Percentiles rank a stretch among this genome's conserved stretches.
Evolutionary conservation across 345 rosid genomes (phyloP).

Genomic region (Gossypium ekmanianum): DNA sequence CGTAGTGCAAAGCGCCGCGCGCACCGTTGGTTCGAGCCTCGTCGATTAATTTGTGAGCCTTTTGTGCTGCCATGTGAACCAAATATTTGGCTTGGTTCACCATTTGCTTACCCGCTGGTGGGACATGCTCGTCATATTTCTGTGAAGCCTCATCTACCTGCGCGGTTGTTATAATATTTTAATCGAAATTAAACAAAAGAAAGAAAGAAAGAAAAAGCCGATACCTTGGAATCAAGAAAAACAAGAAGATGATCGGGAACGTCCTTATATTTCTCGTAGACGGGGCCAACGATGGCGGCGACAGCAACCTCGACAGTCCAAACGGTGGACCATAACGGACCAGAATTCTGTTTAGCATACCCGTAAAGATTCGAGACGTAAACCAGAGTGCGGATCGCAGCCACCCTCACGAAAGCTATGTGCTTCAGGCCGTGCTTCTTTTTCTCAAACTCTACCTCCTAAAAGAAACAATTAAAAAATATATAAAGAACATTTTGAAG

Average conservation of each 20-base stretch:
- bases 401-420: constrained; percentile 58
- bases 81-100: constrained; percentile 37
- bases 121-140: constrained; percentile 72
- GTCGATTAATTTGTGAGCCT: constrained; percentile 42
- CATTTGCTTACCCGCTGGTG: constrained; percentile 52
- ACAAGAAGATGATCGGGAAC: constrained; percentile 67
- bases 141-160: constrained; percentile 64
- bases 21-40: constrained; percentile 62
- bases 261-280: constrained; percentile 51
- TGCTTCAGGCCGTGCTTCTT: constrained; percentile 52
- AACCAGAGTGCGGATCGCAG: constrained; percentile 51
- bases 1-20: constrained; percentile 48
- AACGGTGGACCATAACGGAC: constrained; percentile 66
- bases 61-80: constrained; percentile 38
- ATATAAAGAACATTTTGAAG: not conserved
- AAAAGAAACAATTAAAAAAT: not conserved
- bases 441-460: constrained; percentile 44
- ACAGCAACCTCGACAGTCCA: constrained; percentile 67
- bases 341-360: constrained; percentile 73
- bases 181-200: not conserved
- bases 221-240: constrained; percentile 73
- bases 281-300: constrained; percentile 58
- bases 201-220: not conserved
- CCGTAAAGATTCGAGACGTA: constrained; percentile 54
- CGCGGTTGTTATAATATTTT: not conserved